Base-by-base conservation (phyloP, 495 filamentous ascomycete species). In the Aspergillus funiculosus region DNA sequence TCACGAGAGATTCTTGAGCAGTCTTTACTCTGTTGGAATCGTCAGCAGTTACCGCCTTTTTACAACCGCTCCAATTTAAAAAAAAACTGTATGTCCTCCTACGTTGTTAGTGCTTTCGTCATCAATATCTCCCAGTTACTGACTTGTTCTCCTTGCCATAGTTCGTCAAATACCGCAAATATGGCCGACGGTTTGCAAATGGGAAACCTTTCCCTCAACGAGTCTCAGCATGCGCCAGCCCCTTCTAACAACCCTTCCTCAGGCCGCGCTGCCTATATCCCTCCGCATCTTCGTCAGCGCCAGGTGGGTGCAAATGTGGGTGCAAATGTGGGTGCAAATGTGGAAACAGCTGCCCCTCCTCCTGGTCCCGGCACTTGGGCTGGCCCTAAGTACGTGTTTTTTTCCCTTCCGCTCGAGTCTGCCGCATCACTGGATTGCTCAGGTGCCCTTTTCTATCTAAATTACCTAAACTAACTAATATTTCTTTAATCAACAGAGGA, bases 101-200 rank as follows among this genome's bases (percentile, higher is more conserved):
- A 37, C 32, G 29, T 40, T 25, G 53, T 56, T 46, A 44, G 53
- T 56, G 19, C 37, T 20, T 35, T 17, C 36, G 21, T 31, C 49
- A 37, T 17, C 20, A 18, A 38, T 19, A 27, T 14, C 6, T 15
- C 13, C 43, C 43, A 21, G 26, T 50, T 32, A 34, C 48, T 49
- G 37, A 56, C 45, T 45, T 17, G 10, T 43, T n/a, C 14, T 41
- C 8, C 27, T 11, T 51, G 42, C 7, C 8, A 18, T 44, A 61
- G 39, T 50, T 46, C 41, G 51, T 67, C 44, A 59, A 49, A 46
- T 39, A 64, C 51, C 73, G 62, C 58, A 73, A 82, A 64, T 55
- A 97, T 97, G 92, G 91, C 92, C 67, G 89, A 95, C 67, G 82
- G 94, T 72, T 81, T 98, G 54, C 88, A 89, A 66, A 90, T 96